These are phyloP conservation scores for Leucosporidium creatinivorum DNA, from an alignment of 768 basidiomycete genomes.

Conservation along the genomic window DNA sequence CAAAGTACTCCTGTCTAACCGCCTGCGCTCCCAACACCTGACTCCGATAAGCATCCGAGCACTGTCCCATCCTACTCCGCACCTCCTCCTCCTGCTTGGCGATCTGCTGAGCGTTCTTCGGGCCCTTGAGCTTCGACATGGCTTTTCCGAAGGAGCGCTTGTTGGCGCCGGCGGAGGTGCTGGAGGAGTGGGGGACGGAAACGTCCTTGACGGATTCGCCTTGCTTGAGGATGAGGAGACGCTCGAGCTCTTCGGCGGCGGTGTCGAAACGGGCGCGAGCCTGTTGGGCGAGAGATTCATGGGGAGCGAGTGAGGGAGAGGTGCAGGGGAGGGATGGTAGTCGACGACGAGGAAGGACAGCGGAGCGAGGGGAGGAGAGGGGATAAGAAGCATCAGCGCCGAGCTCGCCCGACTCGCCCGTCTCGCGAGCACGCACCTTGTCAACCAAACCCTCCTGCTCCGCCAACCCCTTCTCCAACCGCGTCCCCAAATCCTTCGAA, in stretches of 20 bases:
- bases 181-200: slow-evolving; percentile 29
- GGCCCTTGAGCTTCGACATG: slow-evolving; percentile 37
- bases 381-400: no score
- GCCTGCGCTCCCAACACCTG: slow-evolving; percentile 81
- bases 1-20: slow-evolving; percentile 94
- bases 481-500: slow-evolving; percentile 83
- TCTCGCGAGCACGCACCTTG: slow-evolving; percentile 47
- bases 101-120: slow-evolving; percentile 50
- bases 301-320: neutral
- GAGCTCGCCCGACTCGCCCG: neutral
- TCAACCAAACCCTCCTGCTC: slow-evolving; percentile 82
- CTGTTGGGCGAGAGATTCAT: slow-evolving; percentile 23
- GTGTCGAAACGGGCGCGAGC: slow-evolving; percentile 76
- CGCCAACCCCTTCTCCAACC: slow-evolving; percentile 79
- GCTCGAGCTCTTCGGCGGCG: slow-evolving; percentile 88
- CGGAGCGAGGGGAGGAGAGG: neutral
- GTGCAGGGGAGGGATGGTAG: neutral
- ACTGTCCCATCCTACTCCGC: slow-evolving; percentile 68
- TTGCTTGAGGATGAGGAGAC: slow-evolving; percentile 85
- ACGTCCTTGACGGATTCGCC: slow-evolving; percentile 82
- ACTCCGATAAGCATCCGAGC: slow-evolving; percentile 84
- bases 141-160: slow-evolving; percentile 36
- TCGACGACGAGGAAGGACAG: neutral
- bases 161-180: slow-evolving; percentile 1
- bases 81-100: slow-evolving; percentile 93